These are phyloP conservation scores for Fallopia convolvulus DNA, from an alignment of 148 eudicot genomes.

Conservation along the genomic window DNA sequence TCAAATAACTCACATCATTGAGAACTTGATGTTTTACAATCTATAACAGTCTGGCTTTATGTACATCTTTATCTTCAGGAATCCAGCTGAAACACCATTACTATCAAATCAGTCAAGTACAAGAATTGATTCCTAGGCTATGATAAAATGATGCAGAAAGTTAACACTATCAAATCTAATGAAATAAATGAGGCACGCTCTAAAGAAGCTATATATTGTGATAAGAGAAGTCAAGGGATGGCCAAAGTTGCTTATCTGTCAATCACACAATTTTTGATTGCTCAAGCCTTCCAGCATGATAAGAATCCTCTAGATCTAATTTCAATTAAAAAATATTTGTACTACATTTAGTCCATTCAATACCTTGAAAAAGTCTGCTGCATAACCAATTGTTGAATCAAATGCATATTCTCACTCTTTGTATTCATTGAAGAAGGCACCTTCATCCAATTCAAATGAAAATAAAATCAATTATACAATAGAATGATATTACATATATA, in stretches of 20 bases:
- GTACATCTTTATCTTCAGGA: not conserved
- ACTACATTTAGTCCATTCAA: not conserved
- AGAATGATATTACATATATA: not conserved
- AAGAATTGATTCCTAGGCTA: not conserved
- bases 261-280: not conserved
- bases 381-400: conserved; percentile 55
- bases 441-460: conserved; percentile 15
- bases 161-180: not conserved
- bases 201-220: not conserved
- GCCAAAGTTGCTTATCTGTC: not conserved
- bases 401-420: conserved; percentile 45
- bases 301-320: not conserved
- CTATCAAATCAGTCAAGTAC: no score
- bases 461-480: not conserved
- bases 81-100: not conserved
- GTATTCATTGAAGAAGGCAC: conserved; percentile 13
- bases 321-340: not conserved
- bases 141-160: not conserved
- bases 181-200: not conserved
- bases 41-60: not conserved
- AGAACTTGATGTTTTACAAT: not conserved
- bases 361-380: conserved; percentile 81
- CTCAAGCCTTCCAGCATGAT: not conserved
- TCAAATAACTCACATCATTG: not conserved
- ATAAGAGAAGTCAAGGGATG: not conserved